Evolutionary conservation across 140 eudicot genomes (phyloP).

Genomic region (Ambrosia hybrid): DNA sequence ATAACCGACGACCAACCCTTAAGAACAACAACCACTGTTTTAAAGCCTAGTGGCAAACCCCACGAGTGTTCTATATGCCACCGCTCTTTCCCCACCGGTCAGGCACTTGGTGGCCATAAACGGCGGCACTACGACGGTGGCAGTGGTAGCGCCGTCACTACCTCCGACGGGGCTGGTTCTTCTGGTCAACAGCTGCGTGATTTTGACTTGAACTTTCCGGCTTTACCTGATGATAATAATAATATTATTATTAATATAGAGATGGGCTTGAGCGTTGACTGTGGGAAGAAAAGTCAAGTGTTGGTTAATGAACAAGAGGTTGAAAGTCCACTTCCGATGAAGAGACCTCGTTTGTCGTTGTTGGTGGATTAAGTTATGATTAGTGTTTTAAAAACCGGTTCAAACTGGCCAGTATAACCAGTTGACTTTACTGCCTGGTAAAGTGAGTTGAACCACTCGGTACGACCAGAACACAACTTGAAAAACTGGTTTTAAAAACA

Average conservation of each 20-base stretch:
- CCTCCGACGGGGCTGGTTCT: constrained; percentile 25
- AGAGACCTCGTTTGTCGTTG: constrained; percentile 43
- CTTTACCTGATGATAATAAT: constrained; percentile 33
- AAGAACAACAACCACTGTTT: constrained; percentile 23
- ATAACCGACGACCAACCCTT: constrained; percentile 21
- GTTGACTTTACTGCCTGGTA: too few relatives aligned
- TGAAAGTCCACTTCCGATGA: constrained; percentile 44
- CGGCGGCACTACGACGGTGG: constrained; percentile 64
- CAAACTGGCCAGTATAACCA: too few relatives aligned
- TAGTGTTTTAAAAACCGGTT: too few relatives aligned
- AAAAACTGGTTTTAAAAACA: too few relatives aligned
- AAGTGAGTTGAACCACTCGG: too few relatives aligned
- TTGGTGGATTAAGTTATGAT: constrained; percentile 1
- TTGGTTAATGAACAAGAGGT: constrained; percentile 39
- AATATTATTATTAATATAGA: not conserved
- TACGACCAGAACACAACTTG: too few relatives aligned
- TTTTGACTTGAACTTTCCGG: constrained; percentile 49
- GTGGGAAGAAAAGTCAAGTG: constrained; percentile 26
- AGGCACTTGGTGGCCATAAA: constrained; percentile 63
- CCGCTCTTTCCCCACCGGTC: constrained; percentile 53
- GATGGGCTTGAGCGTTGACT: constrained; percentile 34
- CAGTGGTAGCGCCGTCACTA: not conserved
- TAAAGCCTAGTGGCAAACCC: constrained; percentile 39
- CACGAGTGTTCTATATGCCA: constrained; percentile 64
- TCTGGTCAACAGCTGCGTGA: constrained; percentile 28